Conservation (phyloP, 106 monocot genomes). For the Triglochin maritima region DNA sequence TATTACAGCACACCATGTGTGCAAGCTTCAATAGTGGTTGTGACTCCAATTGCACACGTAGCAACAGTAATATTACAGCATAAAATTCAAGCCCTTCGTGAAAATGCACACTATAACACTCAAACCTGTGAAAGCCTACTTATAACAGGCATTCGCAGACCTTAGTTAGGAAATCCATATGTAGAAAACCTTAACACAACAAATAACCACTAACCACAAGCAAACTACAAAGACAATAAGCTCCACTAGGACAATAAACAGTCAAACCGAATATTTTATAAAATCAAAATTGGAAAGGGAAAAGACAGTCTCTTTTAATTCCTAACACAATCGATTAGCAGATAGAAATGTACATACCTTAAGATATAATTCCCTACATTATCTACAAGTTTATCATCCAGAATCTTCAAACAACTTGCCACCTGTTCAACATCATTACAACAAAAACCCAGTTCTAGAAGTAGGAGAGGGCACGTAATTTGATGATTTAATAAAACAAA, state of each 20-base stretch:
- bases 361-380: conserved; percentile 69
- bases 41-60: too few relatives aligned
- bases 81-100: too few relatives aligned
- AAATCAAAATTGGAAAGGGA: neutral
- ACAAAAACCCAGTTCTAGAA: neutral
- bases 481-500: neutral
- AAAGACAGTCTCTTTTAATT: too few relatives aligned
- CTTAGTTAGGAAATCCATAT: too few relatives aligned
- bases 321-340: neutral
- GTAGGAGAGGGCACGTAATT: neutral
- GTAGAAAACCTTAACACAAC: neutral
- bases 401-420: conserved; percentile 78
- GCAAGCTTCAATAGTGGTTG: too few relatives aligned
- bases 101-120: too few relatives aligned
- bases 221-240: neutral
- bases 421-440: conserved; percentile 29
- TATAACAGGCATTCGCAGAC: too few relatives aligned
- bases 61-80: too few relatives aligned
- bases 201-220: neutral
- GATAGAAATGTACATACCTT: conserved; percentile 37
- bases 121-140: too few relatives aligned
- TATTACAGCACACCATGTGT: neutral
- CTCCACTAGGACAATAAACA: neutral
- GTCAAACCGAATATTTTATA: neutral
- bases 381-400: conserved; percentile 55